Base-by-base conservation (phyloP, 768 basidiomycete species). In the Rhodotorula kratochvilovae region DNA sequence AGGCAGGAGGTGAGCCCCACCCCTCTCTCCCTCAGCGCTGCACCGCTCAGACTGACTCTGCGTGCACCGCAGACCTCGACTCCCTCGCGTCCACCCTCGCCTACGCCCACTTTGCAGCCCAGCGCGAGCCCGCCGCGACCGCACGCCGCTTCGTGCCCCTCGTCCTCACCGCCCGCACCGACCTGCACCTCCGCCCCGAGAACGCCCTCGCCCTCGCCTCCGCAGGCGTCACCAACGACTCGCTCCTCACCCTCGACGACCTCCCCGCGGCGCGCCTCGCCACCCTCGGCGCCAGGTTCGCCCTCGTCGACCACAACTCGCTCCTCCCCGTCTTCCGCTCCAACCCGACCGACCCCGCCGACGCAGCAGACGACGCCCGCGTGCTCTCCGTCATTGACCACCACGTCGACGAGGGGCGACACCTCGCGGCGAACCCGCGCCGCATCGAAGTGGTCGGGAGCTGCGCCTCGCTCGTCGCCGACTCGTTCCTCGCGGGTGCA, bases 301-400 rank as follows among this genome's bases (percentile, higher is more conserved):
- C 87, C 0, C 84, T 99, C 27, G 92, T 97, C 55, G 96, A 99
- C 80, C 94, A 97, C 80, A 99, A 98, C 78, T 83, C 83, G 13
- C 84, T 96, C n/a, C 79, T 71, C 31, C 36, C 76, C 81, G 2
- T 76, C 77, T 48, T 89, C 86, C 78, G 54, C 51, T 50, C 65
- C 1, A 3, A 7, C 15, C 73, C 80, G 4, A 48, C 61, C 21
- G 35, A 46, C 16, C 27, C 19, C 11, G 50, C 70, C 5, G 78
- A 81, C 51, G 83, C 83, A 71, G 77, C 79, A 0, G 42, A 43
- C 63, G 68, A 56, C 46, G 81, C 83, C 0, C 80, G 81, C n/a
- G 91, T 98, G 17, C 83, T 85, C 0, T 88, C 89, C 5, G 83
- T 98, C 63, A 82, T 98, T 36, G 96, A 99, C 79, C 95, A 99